Percentiles rank a stretch among this genome's conserved stretches.
Evolutionary conservation across 2,329 filamentous ascomycete species (phyloP).

Genomic region (Coccinonectria pachysandricola): DNA sequence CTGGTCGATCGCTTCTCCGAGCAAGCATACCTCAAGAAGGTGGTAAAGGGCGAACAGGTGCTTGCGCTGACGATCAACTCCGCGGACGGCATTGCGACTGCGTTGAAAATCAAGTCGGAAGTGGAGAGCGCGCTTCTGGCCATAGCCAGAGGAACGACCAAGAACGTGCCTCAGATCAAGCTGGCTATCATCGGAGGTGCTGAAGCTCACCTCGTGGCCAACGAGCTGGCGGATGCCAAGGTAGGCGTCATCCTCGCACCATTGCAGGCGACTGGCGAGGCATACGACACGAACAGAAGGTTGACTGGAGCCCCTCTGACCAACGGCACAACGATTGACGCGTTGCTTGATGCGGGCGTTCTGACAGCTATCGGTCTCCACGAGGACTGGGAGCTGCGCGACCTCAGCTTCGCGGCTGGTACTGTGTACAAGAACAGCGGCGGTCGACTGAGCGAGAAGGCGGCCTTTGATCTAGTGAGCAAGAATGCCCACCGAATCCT

Average conservation of each 20-base stretch:
- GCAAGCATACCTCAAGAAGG: slow-evolving; percentile 39
- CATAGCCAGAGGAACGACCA: slow-evolving; percentile 1
- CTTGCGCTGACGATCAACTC: slow-evolving; percentile 51
- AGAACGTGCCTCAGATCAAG: slow-evolving; percentile 29
- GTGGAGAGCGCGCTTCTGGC: slow-evolving; percentile 34
- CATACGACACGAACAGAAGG: slow-evolving; percentile 53
- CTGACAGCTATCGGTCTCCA: slow-evolving; percentile 45
- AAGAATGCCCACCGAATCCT: slow-evolving; percentile 48
- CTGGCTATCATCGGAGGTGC: slow-evolving; percentile 52
- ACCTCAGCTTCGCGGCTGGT: slow-evolving; percentile 50
- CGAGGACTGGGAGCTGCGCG: slow-evolving; percentile 52
- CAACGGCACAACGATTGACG: slow-evolving; percentile 52
- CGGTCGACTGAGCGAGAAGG: slow-evolving; percentile 41
- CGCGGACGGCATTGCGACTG: slow-evolving; percentile 50
- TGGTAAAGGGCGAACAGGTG: slow-evolving; percentile 42
- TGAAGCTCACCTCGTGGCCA: slow-evolving; percentile 50
- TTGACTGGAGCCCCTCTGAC: slow-evolving; percentile 56
- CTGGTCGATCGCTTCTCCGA: slow-evolving; percentile 35
- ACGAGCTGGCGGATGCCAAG: slow-evolving; percentile 43
- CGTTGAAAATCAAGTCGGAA: slow-evolving; percentile 47
- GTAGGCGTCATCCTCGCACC: slow-evolving; percentile 53
- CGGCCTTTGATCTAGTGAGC: slow-evolving; percentile 47
- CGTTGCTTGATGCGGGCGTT: slow-evolving; percentile 48
- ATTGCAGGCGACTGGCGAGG: slow-evolving; percentile 40
- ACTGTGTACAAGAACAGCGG: slow-evolving; percentile 46